Evolutionary conservation across 768 basidiomycete genomes (phyloP).

Genomic region (Paxillus involutus): DNA sequence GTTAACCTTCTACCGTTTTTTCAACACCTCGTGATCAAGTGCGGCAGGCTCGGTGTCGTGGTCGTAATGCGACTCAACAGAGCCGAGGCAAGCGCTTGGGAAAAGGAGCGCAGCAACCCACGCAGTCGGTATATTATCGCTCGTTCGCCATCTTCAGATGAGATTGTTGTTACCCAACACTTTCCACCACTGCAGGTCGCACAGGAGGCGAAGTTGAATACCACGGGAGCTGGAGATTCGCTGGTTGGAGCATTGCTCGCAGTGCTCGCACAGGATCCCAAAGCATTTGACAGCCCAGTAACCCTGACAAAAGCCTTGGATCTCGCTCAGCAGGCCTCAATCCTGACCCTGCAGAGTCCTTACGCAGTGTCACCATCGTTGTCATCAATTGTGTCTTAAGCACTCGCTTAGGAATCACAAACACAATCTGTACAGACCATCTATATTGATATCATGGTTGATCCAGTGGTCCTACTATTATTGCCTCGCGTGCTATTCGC

Average conservation of each 20-base stretch:
- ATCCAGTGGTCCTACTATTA: slow-evolving; percentile 59
- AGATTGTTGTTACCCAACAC: slow-evolving; percentile 66
- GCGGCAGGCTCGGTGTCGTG: slow-evolving; percentile 68
- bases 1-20: slow-evolving; percentile 84
- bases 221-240: slow-evolving; percentile 92
- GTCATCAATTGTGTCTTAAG: slow-evolving; percentile 29
- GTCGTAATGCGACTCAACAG: slow-evolving; percentile 56
- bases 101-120: slow-evolving; percentile 44
- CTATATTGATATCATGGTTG: slow-evolving; percentile 3
- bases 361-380: slow-evolving; percentile 67
- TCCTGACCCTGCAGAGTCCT: slow-evolving; percentile 55
- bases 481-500: slow-evolving; percentile 52
- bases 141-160: slow-evolving; percentile 42
- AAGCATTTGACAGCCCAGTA: slow-evolving; percentile 45
- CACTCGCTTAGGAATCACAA: not conserved
- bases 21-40: slow-evolving; percentile 82
- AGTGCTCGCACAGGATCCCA: slow-evolving; percentile 45
- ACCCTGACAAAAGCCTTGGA: slow-evolving; percentile 46
- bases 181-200: slow-evolving; percentile 58
- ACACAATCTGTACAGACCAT: not conserved
- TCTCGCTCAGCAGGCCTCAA: slow-evolving; percentile 65
- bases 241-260: slow-evolving; percentile 86
- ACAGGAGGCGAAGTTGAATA: slow-evolving; percentile 49
- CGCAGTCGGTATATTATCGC: slow-evolving; percentile 50
- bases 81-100: slow-evolving; percentile 49